Evolutionary conservation across 2,329 filamentous ascomycete species (phyloP).

Genomic region (Trichoderma harzianum): DNA sequence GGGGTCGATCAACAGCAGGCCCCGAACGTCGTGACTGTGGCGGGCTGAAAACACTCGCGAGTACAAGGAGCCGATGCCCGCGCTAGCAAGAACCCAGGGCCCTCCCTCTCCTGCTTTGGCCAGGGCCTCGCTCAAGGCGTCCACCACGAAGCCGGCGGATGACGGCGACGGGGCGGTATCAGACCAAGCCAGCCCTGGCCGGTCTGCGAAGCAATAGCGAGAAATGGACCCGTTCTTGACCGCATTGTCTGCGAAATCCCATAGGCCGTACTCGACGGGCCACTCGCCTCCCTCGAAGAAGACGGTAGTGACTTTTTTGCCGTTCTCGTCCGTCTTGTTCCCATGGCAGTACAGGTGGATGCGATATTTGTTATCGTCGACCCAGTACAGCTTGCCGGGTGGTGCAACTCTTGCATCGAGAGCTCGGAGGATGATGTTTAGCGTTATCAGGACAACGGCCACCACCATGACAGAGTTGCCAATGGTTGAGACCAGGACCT

Average conservation of each 20-base stretch:
- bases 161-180: conserved; percentile 93
- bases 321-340: conserved; percentile 57
- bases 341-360: conserved; percentile 81
- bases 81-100: conserved; percentile 83
- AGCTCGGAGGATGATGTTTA: conserved; percentile 74
- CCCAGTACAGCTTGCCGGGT: conserved; percentile 72
- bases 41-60: conserved; percentile 87
- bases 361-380: conserved; percentile 80
- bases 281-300: conserved; percentile 80
- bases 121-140: conserved; percentile 83
- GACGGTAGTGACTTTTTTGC: conserved; percentile 66
- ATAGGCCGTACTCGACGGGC: conserved; percentile 74
- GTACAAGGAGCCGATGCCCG: conserved; percentile 84
- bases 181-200: conserved; percentile 80
- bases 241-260: conserved; percentile 73
- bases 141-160: conserved; percentile 87
- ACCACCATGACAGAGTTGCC: conserved; percentile 66
- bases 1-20: conserved; percentile 81
- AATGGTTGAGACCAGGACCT: conserved; percentile 71
- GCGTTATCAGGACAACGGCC: conserved; percentile 71
- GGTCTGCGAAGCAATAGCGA: conserved; percentile 93
- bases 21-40: conserved; percentile 69
- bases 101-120: conserved; percentile 76
- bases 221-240: conserved; percentile 76
- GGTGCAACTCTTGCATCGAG: conserved; percentile 71